phyloP scores from a whole-genome alignment of 805 yeast species.

The Kazachstania kunashirensis region DNA sequence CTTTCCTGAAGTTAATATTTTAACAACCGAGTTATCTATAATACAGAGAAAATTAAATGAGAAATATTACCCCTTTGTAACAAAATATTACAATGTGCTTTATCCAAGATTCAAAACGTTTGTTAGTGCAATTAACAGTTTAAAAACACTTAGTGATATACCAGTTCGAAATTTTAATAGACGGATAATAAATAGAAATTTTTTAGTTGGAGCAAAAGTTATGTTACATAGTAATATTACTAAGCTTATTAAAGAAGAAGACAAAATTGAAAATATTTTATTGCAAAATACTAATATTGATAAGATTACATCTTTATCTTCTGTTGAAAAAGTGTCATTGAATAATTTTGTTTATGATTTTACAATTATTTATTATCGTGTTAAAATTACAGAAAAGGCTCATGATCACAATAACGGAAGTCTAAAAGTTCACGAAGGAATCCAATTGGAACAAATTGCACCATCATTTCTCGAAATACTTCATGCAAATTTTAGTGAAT shows the following conservation, averaged over 20 bases:
- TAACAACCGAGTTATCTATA: conserved; percentile 38
- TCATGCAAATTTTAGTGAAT: not conserved
- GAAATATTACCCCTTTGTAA: conserved; percentile 42
- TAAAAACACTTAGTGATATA: no score
- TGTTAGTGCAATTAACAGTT: conserved; percentile 38
- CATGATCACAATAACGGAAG: conserved; percentile 20
- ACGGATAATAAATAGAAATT: no score
- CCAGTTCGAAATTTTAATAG: no score
- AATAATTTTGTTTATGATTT: conserved; percentile 25
- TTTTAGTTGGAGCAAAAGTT: not conserved
- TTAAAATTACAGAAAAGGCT: conserved; percentile 13
- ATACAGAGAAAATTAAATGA: conserved; percentile 47
- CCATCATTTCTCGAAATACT: conserved; percentile 26
- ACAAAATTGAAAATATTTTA: not conserved
- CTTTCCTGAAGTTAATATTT: conserved; percentile 80
- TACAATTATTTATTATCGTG: conserved; percentile 33
- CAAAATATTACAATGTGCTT: conserved; percentile 47
- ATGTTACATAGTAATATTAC: not conserved
- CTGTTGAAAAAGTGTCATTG: conserved; percentile 1
- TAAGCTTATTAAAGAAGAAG: not conserved
- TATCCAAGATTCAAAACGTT: conserved; percentile 70
- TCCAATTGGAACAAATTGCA: conserved; percentile 25
- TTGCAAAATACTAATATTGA: not conserved
- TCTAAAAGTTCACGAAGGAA: conserved; percentile 13
- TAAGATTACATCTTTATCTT: no score